These are phyloP conservation scores for Terfezia boudieri DNA, from an alignment of 495 filamentous ascomycete genomes.

Conservation along the genomic window DNA sequence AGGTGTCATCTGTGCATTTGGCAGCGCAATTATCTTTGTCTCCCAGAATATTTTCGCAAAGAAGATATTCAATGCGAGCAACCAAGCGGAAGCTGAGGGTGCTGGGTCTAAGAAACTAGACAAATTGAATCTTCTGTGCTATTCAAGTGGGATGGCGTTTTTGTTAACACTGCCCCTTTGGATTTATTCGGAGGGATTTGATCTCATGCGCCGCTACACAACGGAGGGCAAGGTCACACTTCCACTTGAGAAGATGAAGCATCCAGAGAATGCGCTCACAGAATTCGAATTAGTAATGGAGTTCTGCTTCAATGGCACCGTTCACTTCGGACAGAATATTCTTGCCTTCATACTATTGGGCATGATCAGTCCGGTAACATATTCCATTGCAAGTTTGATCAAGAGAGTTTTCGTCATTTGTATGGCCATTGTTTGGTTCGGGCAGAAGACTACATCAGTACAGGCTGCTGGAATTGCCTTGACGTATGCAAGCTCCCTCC, in stretches of 20 bases:
- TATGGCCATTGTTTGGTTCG: conserved; percentile 90
- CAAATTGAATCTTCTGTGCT: conserved; percentile 91
- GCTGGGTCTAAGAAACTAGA: conserved; percentile 55
- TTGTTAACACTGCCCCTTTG: conserved; percentile 79
- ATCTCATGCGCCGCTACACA: conserved; percentile 44
- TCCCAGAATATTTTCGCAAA: conserved; percentile 99
- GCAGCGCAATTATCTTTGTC: conserved; percentile 81
- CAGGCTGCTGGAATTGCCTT: conserved; percentile 70
- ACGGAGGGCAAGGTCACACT: conserved; percentile 39
- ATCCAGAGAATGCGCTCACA: conserved; percentile 30
- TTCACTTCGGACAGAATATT: conserved; percentile 93
- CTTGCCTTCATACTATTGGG: conserved; percentile 79
- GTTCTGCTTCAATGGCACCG: conserved; percentile 90
- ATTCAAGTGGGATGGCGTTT: conserved; percentile 82
- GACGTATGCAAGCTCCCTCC: conserved; percentile 25
- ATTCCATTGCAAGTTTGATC: conserved; percentile 82
- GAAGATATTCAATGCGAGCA: conserved; percentile 91
- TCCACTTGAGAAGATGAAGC: conserved; percentile 37
- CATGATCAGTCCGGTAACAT: conserved; percentile 85
- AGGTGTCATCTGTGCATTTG: conserved; percentile 67
- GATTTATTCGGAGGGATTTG: conserved; percentile 72
- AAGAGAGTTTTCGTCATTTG: conserved; percentile 96
- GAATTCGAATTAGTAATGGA: conserved; percentile 39
- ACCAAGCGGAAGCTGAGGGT: conserved; percentile 47
- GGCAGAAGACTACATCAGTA: conserved; percentile 55